phyloP scores from a whole-genome alignment of 805 yeast species.

The Zygosaccharomyces kombuchaensis region DNA sequence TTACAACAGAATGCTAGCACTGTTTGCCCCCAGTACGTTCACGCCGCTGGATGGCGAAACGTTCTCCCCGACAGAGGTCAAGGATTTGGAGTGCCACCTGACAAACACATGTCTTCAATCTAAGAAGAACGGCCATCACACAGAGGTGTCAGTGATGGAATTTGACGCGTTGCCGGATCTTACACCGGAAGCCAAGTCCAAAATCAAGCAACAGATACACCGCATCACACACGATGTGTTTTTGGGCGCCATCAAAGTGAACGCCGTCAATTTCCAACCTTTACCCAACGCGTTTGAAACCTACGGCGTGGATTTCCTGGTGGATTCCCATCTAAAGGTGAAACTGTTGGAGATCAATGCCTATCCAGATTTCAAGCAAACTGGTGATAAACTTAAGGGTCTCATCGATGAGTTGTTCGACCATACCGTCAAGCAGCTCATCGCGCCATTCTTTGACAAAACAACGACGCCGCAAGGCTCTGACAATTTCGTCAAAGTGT shows the following conservation, averaged over 20 bases:
- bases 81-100: conserved; percentile 66
- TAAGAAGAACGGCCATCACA: conserved; percentile 36
- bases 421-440: conserved; percentile 45
- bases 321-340: conserved; percentile 52
- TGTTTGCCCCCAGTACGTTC: conserved; percentile 66
- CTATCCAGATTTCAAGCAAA: conserved; percentile 95
- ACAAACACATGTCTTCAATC: conserved; percentile 92
- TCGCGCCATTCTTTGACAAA: conserved; percentile 44
- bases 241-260: conserved; percentile 74
- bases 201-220: conserved; percentile 53
- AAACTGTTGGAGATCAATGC: conserved; percentile 81
- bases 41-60: conserved; percentile 31
- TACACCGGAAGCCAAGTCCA: conserved; percentile 32
- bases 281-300: conserved; percentile 76
- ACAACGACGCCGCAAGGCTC: conserved; percentile 8
- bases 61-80: conserved; percentile 32
- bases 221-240: conserved; percentile 65
- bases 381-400: conserved; percentile 69
- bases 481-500: conserved; percentile 38
- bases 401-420: conserved; percentile 66
- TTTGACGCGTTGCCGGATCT: conserved; percentile 54
- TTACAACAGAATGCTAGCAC: conserved; percentile 70
- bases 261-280: conserved; percentile 82
- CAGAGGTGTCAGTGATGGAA: conserved; percentile 50
- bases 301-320: conserved; percentile 84